Evolutionary conservation across 441 rosid genomes (phyloP), one percentile per base, ranked within the genome.

Genomic region (Jatropha podagrica): DNA sequence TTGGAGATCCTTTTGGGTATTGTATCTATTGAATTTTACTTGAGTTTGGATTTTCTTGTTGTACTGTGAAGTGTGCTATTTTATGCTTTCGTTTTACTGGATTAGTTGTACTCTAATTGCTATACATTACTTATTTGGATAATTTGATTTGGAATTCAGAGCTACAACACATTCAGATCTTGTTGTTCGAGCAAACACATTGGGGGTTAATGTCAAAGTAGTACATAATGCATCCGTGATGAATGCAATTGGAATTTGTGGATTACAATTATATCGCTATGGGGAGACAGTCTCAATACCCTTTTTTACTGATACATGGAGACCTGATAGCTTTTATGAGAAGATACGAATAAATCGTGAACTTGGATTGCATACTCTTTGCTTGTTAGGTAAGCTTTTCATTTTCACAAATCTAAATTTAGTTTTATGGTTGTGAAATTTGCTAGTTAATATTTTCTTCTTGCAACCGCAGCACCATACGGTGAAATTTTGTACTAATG

Each of bases 1-100:
- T 94, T 42, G 97, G 98, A 5, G 97, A 94, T 80, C 98, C 98
- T 79, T 94, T 94, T 38, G 97, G 98, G 96, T 91, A 88, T 37
- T 71, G 2, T 14, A 5, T 11, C 13, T 52, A 42, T 68, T 59
- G 27, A 18, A 38, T 37, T 14, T 3, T 63, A 60, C 17, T 60
- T 56, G 4, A 2, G 0, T 3, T 11, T 60, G 1, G 37, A 4
- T 44, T 59, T 4, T 4, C 4, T 60, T 46, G 67, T 68, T 70
- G 68, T 71, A 4, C 15, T 66, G 32, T 32, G 32, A 0, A 32
- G 60, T 17, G 38, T 55, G 38, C 38, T 60, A 54, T 66, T 9
- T 32, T 37, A 49, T 32, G 23, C 14, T 27, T 3, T 17, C 46
- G n/a, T n/a, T 20, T 70, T 3, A 20, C 37, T 59, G 74, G 60